Base-by-base conservation (phyloP, 306 rosid genomes). In the Citrullus colocynthis region DNA sequence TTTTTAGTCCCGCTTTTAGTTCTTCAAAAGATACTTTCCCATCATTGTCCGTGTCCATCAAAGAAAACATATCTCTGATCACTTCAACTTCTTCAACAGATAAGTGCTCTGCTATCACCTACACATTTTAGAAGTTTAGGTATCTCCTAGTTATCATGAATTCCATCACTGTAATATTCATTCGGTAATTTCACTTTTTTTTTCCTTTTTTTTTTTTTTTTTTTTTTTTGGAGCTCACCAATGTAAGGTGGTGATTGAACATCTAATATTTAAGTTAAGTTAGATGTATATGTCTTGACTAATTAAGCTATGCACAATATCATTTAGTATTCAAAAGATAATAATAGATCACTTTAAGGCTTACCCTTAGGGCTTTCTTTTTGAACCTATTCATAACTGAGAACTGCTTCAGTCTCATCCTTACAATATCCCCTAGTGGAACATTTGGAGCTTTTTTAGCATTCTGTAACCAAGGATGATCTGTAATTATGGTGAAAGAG, bases 81-180 rank as follows among this genome's bases (percentile, higher is more conserved):
- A 96, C 92, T 88, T 96, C 99, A 60, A 96, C 99, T 87, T 96
- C 99, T 85, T 92, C 96, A 59, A 92, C 87, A 62, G 99, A 90
- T 67, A 96, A 89, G 88, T 96, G 99, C 77, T 92, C 96, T 4
- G 99, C 99, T 70, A 96, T 96, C 62, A 96, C 99, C 99, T 96
- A 85, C 64, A 89, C 17, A 56, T 79, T 59, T 78, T 24, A 79
- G 84, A 69, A 14, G 58, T 16, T 21, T 61, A 18, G 39, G 75
- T 79, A 82, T 66, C 80, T 80, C 59, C 63, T 2, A 11, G 63
- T 74, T 74, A 36, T 32, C 63, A 10, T 51, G 49, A 74, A 52
- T 54, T 51, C 60, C 62, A 74, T 52, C 30, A 52, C 49, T 17
- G 59, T 54, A 17, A 74, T 74, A 32, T 28, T 16, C 24, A 48